Evolutionary conservation across 208 protist species (phyloP).

Genomic region (Histomonas meleagridis): DNA sequence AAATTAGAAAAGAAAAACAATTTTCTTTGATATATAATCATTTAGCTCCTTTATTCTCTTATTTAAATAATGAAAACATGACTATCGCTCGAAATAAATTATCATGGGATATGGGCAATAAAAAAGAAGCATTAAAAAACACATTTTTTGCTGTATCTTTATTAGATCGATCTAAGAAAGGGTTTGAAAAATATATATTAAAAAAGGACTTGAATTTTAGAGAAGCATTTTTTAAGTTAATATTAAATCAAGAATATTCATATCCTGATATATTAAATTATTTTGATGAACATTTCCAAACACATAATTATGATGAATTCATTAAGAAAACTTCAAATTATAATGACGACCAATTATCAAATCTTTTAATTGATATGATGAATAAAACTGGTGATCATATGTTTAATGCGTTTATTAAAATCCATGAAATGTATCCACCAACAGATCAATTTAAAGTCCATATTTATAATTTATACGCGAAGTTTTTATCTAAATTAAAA

Average conservation of each 20-base stretch:
- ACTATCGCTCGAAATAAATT: not conserved
- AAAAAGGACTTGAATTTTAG: not conserved
- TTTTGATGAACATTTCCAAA: no score
- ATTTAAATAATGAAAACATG: not conserved
- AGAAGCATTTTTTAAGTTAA: no score
- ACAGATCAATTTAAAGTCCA: not conserved
- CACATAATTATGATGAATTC: no score
- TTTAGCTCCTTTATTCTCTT: not conserved
- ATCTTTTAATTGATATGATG: no score
- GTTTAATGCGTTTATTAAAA: not conserved
- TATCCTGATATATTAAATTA: no score
- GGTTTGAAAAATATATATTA: not conserved
- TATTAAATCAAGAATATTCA: no score
- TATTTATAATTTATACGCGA: not conserved
- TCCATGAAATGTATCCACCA: no score
- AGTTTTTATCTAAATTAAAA: not conserved
- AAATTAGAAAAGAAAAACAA: not conserved
- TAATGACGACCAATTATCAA: no score
- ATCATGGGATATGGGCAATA: not conserved
- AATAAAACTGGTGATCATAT: not conserved
- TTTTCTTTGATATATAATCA: not conserved
- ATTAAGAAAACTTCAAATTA: no score
- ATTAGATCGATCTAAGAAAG: not conserved
- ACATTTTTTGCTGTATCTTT: not conserved
- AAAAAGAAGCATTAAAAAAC: not conserved